phyloP scores from a whole-genome alignment of 192 early-diverging fungal species.

The Obelidium mucronatum region DNA sequence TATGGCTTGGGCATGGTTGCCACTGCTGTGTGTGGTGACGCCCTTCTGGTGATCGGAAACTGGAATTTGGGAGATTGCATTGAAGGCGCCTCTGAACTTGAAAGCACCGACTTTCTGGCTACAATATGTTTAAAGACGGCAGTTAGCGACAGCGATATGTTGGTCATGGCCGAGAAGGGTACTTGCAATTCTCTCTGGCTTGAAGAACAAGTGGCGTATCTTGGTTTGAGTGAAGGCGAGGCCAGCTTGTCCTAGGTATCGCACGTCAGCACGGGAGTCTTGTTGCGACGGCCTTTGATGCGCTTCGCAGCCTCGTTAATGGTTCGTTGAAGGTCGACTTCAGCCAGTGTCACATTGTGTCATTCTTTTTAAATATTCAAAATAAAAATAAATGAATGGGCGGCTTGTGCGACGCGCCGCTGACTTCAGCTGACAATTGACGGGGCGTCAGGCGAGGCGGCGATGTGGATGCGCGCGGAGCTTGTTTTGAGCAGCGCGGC shows the following conservation, averaged over 20 bases:
- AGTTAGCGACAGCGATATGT: conserved; percentile 46
- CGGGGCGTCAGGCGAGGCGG: background rate
- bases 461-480: background rate
- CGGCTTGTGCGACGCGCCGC: no score
- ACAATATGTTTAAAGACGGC: background rate
- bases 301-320: background rate
- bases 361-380: no score
- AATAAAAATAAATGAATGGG: no score
- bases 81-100: conserved; percentile 64
- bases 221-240: background rate
- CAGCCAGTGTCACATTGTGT: background rate
- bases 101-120: conserved; percentile 48
- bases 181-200: no score
- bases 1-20: conserved; percentile 54
- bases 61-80: conserved; percentile 47
- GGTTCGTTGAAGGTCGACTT: background rate
- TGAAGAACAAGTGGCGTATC: conserved; percentile 52
- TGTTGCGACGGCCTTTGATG: conserved; percentile 33
- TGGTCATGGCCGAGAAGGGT: no score
- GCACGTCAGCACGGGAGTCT: conserved; percentile 56
- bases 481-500: background rate
- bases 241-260: conserved; percentile 40
- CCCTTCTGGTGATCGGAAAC: conserved; percentile 29
- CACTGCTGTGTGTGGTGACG: conserved; percentile 37
- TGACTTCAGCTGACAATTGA: no score